Evolutionary conservation across 345 rosid species (phyloP).

Genomic region (Eucalyptus cladocalyx): DNA sequence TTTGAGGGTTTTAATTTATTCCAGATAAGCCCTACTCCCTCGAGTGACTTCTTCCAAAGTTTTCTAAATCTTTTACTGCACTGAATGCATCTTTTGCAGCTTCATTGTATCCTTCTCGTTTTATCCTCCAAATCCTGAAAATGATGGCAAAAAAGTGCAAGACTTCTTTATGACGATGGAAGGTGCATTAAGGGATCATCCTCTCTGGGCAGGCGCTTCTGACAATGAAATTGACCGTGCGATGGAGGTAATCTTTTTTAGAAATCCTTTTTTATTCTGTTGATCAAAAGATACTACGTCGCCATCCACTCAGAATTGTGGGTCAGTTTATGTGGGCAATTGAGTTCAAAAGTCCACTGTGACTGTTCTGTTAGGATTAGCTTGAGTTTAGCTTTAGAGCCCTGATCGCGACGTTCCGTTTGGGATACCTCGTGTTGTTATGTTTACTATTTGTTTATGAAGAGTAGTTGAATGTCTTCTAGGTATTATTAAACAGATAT

Average conservation of each 20-base stretch:
- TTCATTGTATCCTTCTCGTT: slow-evolving; percentile 49
- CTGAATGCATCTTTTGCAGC: slow-evolving; percentile 10
- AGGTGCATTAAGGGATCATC: slow-evolving; percentile 30
- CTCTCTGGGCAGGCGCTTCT: slow-evolving; percentile 32
- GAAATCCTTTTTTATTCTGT: neutral
- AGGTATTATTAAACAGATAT: neutral
- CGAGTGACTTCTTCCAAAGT: neutral
- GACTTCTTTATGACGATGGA: slow-evolving; percentile 44
- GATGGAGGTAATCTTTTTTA: neutral
- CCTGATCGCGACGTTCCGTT: neutral
- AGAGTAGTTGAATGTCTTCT: neutral
- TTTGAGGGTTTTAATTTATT: neutral
- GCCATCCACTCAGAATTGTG: neutral
- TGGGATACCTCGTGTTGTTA: neutral
- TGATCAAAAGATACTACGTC: neutral
- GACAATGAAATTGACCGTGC: slow-evolving; percentile 32
- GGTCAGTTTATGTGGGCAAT: neutral
- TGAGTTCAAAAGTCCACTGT: neutral
- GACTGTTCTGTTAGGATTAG: neutral
- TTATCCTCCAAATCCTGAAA: slow-evolving; percentile 28
- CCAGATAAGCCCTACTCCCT: neutral
- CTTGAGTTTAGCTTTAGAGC: neutral
- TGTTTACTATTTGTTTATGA: neutral
- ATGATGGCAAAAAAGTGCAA: slow-evolving; percentile 38
- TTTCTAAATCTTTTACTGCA: neutral